Base-by-base conservation (phyloP, 306 rosid genomes). In the Styphnolobium japonicum region DNA sequence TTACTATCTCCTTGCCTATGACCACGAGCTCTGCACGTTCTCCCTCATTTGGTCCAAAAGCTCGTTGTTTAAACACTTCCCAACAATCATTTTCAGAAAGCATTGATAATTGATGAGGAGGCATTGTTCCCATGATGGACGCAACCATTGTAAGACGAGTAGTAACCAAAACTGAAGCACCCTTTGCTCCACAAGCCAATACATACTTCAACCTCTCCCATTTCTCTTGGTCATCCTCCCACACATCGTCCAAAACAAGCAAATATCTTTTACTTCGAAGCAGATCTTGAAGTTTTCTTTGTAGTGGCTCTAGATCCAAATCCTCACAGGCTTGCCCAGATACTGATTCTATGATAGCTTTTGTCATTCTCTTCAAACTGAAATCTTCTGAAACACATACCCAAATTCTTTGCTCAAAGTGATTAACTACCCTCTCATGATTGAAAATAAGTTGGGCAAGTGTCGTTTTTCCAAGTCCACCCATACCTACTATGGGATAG, bases 221-320 rank as follows among this genome's bases (percentile, higher is more conserved):
- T 11, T 79, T 58, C 0, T 68, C 76, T 18, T 63, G 80, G 7
- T 76, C 11, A 0, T 85, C 85, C 25, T 85, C 82, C 86, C 90
- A 86, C 5, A 89, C 81, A 14, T 85, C 90, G 46, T 89, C 90
- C 27, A 89, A 36, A 23, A 89, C 89, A 34, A 84, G 82, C 34
- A 80, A 62, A 42, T 75, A 80, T 15, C 51, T 80, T 63, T 75
- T 84, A 0, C 22, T 8, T 42, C 3, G 34, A 0, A 74, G 48
- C 3, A 79, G 10, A 12, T 79, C 33, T 2, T n/a, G 55, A 58
- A 78, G 55, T 27, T 0, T 31, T 37, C 29, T 67, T 6, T 68
- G 75, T 0, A 80, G 33, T 3, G 49, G 14, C 9, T 80, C 79
- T 11, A 69, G 31, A 1, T 40, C 57, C 14, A 61, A 31, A 25